Evolutionary conservation across 2,329 filamentous ascomycete genomes (phyloP), one percentile per base, ranked within the genome.

Genomic region (Colletotrichum sp.): DNA sequence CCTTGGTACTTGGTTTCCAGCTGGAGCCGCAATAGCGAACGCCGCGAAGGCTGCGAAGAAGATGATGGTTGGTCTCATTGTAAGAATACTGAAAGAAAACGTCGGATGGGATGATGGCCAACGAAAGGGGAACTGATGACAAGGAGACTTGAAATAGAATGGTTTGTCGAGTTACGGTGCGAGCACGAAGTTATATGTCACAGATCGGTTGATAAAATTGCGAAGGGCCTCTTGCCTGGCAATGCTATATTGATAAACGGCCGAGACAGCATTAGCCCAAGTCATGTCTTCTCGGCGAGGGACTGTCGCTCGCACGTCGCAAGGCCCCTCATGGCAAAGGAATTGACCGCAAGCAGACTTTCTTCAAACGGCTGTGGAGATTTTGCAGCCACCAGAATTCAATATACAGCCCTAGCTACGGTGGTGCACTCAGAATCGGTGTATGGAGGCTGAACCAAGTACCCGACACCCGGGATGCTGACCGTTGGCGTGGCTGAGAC

Each of bases 11-110:
- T 65, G 15, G 44, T 49, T 10, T 21, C 34, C 28, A 5, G 63
- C 24, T 5, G 76, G 76, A 9, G 30, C 52, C 8, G 76, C 70
- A 15, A 71, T 36, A 26, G 49, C 57, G 5, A 65, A 4, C 8
- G 74, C 34, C 9, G 63, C 59, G 3, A 75, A 59, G 12, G 76
- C 24, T 18, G 28, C 30, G 8, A 64, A 4, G 7, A 69, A 13
- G 9, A 69, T 10, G 26, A 13, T 10, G 0, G 26, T 9, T 16
- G 16, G 6, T 67, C 57, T 76, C 76, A 78, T 78, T 52, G 44
- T 3, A 5, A 52, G 0, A 21, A 52, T 24, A 21, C 3, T 52
- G 44, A 4, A 49, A 3, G 3, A 6, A 49, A 49, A 21, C 3
- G 3, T 44, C 2, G 5, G 18, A 44, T n/a, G 39, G 39, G 18